Evolutionary conservation across 169 alveolate genomes (phyloP).

Genomic region (Plasmodium ovale): DNA sequence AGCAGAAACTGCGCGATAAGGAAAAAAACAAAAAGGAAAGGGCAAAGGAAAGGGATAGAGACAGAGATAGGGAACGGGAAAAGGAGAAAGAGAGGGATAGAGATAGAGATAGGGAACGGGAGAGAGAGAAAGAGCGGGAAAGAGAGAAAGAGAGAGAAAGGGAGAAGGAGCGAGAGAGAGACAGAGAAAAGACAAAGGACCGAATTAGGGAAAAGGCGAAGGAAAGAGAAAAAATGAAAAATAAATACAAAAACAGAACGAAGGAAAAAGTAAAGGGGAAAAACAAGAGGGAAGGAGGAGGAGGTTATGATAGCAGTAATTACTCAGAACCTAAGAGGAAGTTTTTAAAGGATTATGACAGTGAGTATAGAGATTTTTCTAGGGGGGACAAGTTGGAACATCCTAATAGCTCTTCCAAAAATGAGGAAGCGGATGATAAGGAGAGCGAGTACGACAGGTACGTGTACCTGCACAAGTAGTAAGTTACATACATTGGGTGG

Average conservation of each 20-base stretch:
- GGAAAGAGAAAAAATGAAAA: conserved; percentile 24
- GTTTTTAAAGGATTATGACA: conserved; percentile 26
- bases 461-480: conserved; percentile 15
- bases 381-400: conserved; percentile 27
- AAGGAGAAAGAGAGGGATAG: conserved; percentile 6
- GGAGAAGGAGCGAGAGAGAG: not conserved
- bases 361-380: conserved; percentile 30
- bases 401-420: conserved; percentile 7
- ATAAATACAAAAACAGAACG: conserved; percentile 11
- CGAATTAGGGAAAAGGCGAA: conserved; percentile 3
- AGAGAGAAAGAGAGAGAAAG: conserved; percentile 3
- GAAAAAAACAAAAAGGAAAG: not conserved
- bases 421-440: conserved; percentile 34
- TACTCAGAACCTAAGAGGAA: conserved; percentile 46
- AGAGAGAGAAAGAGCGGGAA: conserved; percentile 15
- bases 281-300: conserved; percentile 12
- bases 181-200: not conserved
- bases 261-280: conserved; percentile 19
- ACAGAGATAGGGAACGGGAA: conserved; percentile 5
- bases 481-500: too few relatives aligned
- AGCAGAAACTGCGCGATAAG: conserved; percentile 4
- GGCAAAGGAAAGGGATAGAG: conserved; percentile 31
- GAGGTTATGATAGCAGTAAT: conserved; percentile 38
- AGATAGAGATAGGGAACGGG: conserved; percentile 4
- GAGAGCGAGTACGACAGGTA: conserved; percentile 27